phyloP scores from a whole-genome alignment of 129 eudicot genomes.

The Kitagawia praeruptora region DNA sequence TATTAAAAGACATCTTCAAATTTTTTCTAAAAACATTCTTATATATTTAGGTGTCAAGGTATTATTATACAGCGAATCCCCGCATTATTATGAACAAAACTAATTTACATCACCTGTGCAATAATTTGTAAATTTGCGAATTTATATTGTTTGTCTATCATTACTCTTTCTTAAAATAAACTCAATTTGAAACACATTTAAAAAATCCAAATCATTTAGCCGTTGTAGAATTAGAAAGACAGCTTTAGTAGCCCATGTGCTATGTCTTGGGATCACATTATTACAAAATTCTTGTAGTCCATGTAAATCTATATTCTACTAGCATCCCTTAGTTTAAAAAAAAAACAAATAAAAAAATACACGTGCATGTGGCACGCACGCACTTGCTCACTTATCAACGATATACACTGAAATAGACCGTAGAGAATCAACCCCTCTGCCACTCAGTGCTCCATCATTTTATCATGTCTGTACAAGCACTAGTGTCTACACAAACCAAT shows the following conservation, averaged over 20 bases:
- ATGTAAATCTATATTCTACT: background rate
- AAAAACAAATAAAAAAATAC: background rate
- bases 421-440: slow-evolving; percentile 1
- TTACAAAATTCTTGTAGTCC: background rate
- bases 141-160: no score
- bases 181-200: background rate
- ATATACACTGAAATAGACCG: background rate
- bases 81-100: no score
- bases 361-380: background rate
- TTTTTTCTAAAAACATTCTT: no score
- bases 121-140: no score
- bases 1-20: no score
- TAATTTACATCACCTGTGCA: no score
- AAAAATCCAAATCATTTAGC: background rate
- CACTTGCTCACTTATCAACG: background rate
- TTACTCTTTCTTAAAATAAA: no score
- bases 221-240: background rate
- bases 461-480: slow-evolving; percentile 16
- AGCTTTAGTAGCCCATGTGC: background rate
- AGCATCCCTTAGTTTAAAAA: background rate
- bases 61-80: no score
- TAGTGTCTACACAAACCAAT: slow-evolving; percentile 27
- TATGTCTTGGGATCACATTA: background rate
- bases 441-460: slow-evolving; percentile 12
- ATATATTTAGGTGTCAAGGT: no score